Conservation (phyloP, 2,329 filamentous ascomycete species). For the Ascochyta koolunga region DNA sequence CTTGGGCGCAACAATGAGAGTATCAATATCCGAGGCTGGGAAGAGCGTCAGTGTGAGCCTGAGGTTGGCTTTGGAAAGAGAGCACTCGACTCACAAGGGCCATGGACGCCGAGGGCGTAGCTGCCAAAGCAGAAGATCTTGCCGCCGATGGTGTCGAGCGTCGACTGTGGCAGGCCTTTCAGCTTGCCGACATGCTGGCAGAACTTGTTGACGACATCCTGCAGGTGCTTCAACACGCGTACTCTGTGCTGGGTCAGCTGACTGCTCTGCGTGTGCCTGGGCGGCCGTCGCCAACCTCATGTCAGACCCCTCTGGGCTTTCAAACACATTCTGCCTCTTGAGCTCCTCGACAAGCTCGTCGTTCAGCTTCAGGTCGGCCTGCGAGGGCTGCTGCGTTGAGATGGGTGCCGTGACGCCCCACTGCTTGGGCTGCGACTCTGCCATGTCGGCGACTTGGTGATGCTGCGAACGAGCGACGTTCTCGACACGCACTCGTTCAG, state of each 20-base stretch:
- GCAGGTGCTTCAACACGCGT: conserved; percentile 75
- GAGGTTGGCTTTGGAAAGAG: neutral
- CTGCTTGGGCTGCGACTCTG: conserved; percentile 38
- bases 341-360: conserved; percentile 83
- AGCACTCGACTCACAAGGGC: conserved; percentile 63
- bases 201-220: conserved; percentile 83
- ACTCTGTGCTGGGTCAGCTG: conserved; percentile 58
- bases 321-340: conserved; percentile 89
- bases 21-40: conserved; percentile 97
- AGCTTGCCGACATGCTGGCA: conserved; percentile 78
- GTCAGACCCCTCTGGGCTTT: conserved; percentile 79
- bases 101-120: conserved; percentile 91
- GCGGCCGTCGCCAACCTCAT: conserved; percentile 70
- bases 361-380: conserved; percentile 76
- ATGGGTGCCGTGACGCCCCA: conserved; percentile 86
- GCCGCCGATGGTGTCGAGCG: conserved; percentile 83
- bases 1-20: conserved; percentile 87
- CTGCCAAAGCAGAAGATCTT: conserved; percentile 97
- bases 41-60: conserved; percentile 9
- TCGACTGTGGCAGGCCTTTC: conserved; percentile 74
- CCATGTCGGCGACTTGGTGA: conserved; percentile 33
- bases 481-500: conserved; percentile 21
- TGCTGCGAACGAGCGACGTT: conserved; percentile 13
- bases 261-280: neutral
- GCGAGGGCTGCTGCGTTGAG: conserved; percentile 75